Conservation (phyloP, 108 stramenopile genomes). For the Pseudonitzschia multiseries region DNA sequence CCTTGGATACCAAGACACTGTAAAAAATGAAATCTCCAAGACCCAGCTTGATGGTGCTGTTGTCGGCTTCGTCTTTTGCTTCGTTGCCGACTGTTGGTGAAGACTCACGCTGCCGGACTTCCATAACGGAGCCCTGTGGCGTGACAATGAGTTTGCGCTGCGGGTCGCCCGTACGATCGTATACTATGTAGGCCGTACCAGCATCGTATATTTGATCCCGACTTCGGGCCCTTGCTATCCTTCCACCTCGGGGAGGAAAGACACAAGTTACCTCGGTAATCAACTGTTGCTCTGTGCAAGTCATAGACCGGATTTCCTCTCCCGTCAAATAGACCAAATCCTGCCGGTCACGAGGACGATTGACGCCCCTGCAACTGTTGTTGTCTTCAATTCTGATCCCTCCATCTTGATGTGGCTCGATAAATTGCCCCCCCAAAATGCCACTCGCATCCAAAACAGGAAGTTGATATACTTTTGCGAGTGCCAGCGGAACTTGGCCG, state of each 20-base stretch:
- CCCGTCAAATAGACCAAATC: constrained; percentile 9
- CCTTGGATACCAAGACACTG: constrained; percentile 90
- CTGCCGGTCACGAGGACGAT: neutral
- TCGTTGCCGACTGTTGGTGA: constrained; percentile 21
- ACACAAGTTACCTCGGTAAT: constrained; percentile 48
- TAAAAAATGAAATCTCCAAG: constrained; percentile 97
- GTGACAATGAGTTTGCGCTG: constrained; percentile 64
- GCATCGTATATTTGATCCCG: constrained; percentile 15
- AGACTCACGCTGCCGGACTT: constrained; percentile 24
- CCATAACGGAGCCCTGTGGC: constrained; percentile 43
- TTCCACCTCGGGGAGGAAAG: constrained; percentile 65
- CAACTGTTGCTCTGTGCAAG: constrained; percentile 44
- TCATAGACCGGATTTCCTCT: constrained; percentile 19
- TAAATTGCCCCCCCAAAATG: constrained; percentile 4
- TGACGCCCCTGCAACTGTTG: neutral
- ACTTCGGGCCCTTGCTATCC: constrained; percentile 42
- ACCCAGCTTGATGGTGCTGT: constrained; percentile 32
- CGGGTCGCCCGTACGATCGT: constrained; percentile 50
- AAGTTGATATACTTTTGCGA: constrained; percentile 69
- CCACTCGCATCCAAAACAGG: constrained; percentile 36
- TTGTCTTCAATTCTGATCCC: neutral
- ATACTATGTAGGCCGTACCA: constrained; percentile 45
- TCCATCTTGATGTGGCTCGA: neutral
- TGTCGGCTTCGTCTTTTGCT: constrained; percentile 9
- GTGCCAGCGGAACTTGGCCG: constrained; percentile 58